Conservation (phyloP, 1,139 yeast genomes). For the Lodderomyces pseudojiufengensis region DNA sequence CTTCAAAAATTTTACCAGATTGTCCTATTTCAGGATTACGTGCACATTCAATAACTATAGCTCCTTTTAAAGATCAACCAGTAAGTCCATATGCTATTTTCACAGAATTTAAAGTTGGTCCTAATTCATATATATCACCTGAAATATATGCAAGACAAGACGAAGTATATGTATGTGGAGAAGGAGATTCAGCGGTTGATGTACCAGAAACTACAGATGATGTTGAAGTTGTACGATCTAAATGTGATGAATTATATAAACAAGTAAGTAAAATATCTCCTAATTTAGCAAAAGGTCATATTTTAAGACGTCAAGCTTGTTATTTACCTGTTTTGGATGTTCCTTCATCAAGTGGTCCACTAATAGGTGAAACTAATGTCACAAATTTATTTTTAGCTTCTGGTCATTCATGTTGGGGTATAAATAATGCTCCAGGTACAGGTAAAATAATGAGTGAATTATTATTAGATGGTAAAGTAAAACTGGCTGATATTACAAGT, state of each 20-base stretch:
- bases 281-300: slow-evolving; percentile 68
- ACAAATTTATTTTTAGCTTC: slow-evolving; percentile 74
- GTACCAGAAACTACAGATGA: slow-evolving; percentile 94
- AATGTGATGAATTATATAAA: slow-evolving; percentile 82
- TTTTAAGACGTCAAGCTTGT: slow-evolving; percentile 88
- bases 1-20: slow-evolving; percentile 80
- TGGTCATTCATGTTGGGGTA: slow-evolving; percentile 99
- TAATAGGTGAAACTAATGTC: slow-evolving; percentile 90
- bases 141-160: slow-evolving; percentile 94
- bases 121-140: slow-evolving; percentile 72
- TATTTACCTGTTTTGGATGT: slow-evolving; percentile 92
- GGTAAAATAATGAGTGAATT: slow-evolving; percentile 90
- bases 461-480: slow-evolving; percentile 77
- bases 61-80: slow-evolving; percentile 64
- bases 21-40: slow-evolving; percentile 91
- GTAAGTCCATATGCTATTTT: slow-evolving; percentile 93
- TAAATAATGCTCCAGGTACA: slow-evolving; percentile 95
- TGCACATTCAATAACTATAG: slow-evolving; percentile 91
- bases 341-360: slow-evolving; percentile 88
- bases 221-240: slow-evolving; percentile 80
- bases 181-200: slow-evolving; percentile 86
- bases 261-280: slow-evolving; percentile 79
- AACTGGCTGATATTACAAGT: slow-evolving; percentile 73
- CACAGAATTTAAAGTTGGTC: slow-evolving; percentile 75
- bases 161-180: slow-evolving; percentile 97